Evolutionary conservation across 192 early-diverging fungal species (phyloP).

Genomic region (Coemansia reversa): DNA sequence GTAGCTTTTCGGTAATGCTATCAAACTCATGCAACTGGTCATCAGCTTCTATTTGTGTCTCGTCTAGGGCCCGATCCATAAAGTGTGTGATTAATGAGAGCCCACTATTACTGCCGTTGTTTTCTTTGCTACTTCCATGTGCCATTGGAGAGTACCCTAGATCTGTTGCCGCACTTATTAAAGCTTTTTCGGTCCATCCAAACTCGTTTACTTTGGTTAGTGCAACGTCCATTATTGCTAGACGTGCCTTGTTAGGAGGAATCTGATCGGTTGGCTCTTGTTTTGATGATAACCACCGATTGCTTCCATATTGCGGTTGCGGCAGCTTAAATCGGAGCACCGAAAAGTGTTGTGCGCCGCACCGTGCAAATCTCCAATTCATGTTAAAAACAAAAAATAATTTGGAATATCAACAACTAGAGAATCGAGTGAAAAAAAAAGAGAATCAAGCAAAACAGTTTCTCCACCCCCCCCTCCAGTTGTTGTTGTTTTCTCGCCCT

Average conservation of each 20-base stretch:
- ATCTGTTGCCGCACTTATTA: constrained; percentile 62
- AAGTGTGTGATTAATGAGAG: constrained; percentile 75
- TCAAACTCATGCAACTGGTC: constrained; percentile 57
- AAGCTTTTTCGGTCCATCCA: constrained; percentile 74
- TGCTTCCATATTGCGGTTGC: no score
- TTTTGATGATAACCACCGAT: background rate
- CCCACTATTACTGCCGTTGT: constrained; percentile 61
- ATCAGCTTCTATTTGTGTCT: constrained; percentile 62
- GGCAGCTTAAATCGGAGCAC: no score
- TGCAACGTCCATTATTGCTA: constrained; percentile 62
- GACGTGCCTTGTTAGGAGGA: constrained; percentile 6
- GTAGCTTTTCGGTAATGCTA: constrained; percentile 58
- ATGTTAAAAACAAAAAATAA: no score
- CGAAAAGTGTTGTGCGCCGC: no score
- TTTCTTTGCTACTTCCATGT: constrained; percentile 51
- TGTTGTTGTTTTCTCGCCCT: background rate
- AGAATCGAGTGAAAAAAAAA: background rate
- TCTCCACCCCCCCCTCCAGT: background rate
- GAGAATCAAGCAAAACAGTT: background rate
- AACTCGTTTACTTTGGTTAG: constrained; percentile 64
- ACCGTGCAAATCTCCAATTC: no score
- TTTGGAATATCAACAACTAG: no score
- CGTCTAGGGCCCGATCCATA: constrained; percentile 62
- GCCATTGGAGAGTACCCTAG: constrained; percentile 71
- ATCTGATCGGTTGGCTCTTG: background rate